These are phyloP conservation scores for Phanerochaete sordida DNA, from an alignment of 768 basidiomycete genomes.

Conservation along the genomic window DNA sequence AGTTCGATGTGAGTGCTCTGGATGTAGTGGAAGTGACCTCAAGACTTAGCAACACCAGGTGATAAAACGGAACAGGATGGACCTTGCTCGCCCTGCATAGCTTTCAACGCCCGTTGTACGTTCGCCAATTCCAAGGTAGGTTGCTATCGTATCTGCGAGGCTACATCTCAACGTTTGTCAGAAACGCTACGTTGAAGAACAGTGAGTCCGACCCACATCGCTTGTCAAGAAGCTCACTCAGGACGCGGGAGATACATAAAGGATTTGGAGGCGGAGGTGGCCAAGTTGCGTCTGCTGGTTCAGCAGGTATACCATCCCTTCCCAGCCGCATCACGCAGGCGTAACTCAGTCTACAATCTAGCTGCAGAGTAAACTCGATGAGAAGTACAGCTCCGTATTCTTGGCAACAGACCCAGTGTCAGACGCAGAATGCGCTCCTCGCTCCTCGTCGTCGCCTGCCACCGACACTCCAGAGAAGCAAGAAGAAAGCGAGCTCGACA, in stretches of 20 bases:
- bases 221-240: background rate
- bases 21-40: too few relatives aligned
- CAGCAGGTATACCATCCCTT: background rate
- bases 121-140: too few relatives aligned
- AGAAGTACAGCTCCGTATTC: background rate
- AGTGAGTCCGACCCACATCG: background rate
- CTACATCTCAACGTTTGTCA: background rate
- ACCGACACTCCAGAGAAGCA: background rate
- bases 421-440: too few relatives aligned
- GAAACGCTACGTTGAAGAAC: conserved; percentile 10
- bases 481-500: background rate
- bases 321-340: background rate
- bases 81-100: too few relatives aligned
- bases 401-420: too few relatives aligned
- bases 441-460: background rate
- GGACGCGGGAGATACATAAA: background rate
- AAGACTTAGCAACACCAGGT: too few relatives aligned
- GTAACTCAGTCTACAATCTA: background rate
- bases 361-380: background rate
- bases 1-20: conserved; percentile 14
- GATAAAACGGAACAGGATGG: too few relatives aligned
- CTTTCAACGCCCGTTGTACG: background rate
- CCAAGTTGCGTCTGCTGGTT: background rate
- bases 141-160: background rate
- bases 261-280: conserved; percentile 5